phyloP scores from a whole-genome alignment of 1,284 basidiomycete genomes.

The Meripilus lineatus region DNA sequence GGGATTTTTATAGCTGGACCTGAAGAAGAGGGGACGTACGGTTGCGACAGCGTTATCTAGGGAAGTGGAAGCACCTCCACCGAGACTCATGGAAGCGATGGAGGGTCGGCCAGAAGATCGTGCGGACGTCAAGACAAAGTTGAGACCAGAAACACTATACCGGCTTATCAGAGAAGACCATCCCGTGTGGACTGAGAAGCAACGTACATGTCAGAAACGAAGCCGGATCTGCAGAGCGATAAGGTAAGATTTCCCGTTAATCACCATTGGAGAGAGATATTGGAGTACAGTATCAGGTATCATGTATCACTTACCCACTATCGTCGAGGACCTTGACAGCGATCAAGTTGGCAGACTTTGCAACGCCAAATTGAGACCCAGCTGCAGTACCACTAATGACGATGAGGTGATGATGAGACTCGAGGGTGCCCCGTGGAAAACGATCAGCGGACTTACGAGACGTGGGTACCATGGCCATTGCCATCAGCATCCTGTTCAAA shows the following conservation, averaged over 20 bases:
- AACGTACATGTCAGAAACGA: slow-evolving; percentile 19
- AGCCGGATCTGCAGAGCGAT: slow-evolving; percentile 42
- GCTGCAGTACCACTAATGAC: slow-evolving; percentile 47
- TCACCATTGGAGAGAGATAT: too few species aligned
- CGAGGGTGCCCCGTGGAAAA: slow-evolving; percentile 3
- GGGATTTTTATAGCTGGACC: too few species aligned
- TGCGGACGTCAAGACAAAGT: slow-evolving; percentile 37
- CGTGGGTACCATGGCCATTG: slow-evolving; percentile 47
- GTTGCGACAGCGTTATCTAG: slow-evolving; percentile 58
- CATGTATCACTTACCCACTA: slow-evolving; percentile 47
- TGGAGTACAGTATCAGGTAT: too few species aligned
- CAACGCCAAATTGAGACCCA: slow-evolving; percentile 61
- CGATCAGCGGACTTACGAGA: slow-evolving; percentile 25
- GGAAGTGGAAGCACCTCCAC: slow-evolving; percentile 56
- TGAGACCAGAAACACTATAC: slow-evolving; percentile 44
- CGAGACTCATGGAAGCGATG: slow-evolving; percentile 71
- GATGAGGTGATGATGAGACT: slow-evolving; percentile 36
- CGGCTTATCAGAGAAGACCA: too few species aligned
- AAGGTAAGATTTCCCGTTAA: slow-evolving; percentile 35
- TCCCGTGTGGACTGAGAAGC: too few species aligned
- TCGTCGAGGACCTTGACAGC: slow-evolving; percentile 74
- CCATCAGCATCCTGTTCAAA: slow-evolving; percentile 46
- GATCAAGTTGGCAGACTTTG: slow-evolving; percentile 61
- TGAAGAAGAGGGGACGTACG: too few species aligned
- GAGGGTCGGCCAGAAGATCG: slow-evolving; percentile 50